Conservation (phyloP, 495 filamentous ascomycete genomes). For the Penicillium ochrochloron region DNA sequence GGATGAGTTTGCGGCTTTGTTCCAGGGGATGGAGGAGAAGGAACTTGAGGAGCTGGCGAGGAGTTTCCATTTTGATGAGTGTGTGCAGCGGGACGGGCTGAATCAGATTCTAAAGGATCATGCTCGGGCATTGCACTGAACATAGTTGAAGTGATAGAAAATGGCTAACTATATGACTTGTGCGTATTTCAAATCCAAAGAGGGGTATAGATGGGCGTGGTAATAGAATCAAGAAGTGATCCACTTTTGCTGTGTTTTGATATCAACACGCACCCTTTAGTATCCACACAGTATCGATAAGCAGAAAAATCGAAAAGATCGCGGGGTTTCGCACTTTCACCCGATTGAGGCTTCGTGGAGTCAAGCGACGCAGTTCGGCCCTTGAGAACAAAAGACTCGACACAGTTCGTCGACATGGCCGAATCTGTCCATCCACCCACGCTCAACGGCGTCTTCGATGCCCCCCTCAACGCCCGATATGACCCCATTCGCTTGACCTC, state of each 20-base stretch:
- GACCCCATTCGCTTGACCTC: constrained; percentile 46
- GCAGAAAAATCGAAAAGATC: constrained; percentile 38
- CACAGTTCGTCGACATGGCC: constrained; percentile 33
- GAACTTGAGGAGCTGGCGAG: constrained; percentile 61
- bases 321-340: constrained; percentile 35
- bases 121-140: constrained; percentile 25
- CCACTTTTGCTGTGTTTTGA: not conserved
- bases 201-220: constrained; percentile 15
- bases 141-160: not conserved
- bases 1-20: constrained; percentile 62
- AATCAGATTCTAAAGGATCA: constrained; percentile 57
- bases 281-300: constrained; percentile 41
- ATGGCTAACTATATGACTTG: not conserved
- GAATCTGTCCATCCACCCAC: constrained; percentile 35
- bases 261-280: constrained; percentile 22
- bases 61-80: constrained; percentile 62
- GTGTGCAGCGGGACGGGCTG: constrained; percentile 57
- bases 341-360: constrained; percentile 17
- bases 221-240: constrained; percentile 11
- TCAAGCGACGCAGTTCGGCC: constrained; percentile 3
- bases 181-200: not conserved
- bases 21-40: constrained; percentile 54
- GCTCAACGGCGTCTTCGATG: constrained; percentile 43
- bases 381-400: constrained; percentile 6
- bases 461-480: constrained; percentile 37